Conservation (phyloP, 179 eudicot genomes). For the Spergularia azorica region DNA sequence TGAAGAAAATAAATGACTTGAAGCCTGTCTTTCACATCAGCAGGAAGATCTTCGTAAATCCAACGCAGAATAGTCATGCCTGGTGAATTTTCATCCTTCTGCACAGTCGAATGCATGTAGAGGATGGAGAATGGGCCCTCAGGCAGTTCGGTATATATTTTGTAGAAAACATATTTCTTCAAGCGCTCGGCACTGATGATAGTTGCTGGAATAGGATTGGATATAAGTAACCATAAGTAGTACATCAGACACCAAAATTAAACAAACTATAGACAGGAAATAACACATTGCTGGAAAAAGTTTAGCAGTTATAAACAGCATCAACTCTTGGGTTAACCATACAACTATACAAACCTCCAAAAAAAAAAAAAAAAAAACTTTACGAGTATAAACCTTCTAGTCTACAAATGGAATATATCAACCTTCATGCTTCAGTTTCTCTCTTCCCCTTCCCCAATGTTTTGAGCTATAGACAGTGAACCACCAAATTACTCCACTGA, state of each 20-base stretch:
- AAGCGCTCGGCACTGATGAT: constrained; percentile 72
- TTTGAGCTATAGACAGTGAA: background rate
- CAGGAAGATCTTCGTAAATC: constrained; percentile 91
- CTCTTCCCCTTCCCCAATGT: background rate
- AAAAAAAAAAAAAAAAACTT: no score
- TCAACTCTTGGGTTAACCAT: no score
- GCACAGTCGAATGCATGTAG: constrained; percentile 79
- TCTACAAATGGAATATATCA: background rate
- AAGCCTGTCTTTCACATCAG: constrained; percentile 83
- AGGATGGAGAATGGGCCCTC: constrained; percentile 83
- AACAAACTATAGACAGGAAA: background rate
- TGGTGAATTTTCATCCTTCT: constrained; percentile 88
- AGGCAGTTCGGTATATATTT: constrained; percentile 66
- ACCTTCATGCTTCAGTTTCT: background rate
- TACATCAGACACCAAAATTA: background rate
- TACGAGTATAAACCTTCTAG: background rate
- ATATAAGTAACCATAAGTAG: constrained; percentile 1
- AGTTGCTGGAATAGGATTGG: constrained; percentile 50
- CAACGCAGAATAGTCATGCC: constrained; percentile 88
- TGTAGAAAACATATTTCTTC: constrained; percentile 74
- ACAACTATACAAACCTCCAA: background rate
- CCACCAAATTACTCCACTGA: background rate
- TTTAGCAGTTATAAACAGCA: no score
- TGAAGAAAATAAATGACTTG: constrained; percentile 84
- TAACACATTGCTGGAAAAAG: no score